Evolutionary conservation across 768 basidiomycete species (phyloP).

Genomic region (Podaxis sp.): DNA sequence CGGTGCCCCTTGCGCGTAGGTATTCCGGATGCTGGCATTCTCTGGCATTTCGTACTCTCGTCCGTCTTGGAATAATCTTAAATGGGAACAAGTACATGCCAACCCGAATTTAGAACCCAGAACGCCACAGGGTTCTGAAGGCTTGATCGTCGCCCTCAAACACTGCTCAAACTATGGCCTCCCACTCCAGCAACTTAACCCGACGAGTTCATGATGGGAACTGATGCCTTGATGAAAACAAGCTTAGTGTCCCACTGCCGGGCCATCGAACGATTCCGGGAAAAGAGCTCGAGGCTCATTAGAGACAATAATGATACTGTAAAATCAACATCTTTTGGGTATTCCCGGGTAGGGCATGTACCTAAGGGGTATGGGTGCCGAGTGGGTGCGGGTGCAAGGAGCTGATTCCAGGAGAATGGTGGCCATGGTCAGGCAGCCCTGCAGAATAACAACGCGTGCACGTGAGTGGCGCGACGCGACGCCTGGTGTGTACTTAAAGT

Average conservation of each 20-base stretch:
- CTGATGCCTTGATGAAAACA: neutral
- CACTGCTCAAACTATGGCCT: neutral
- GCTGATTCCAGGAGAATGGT: neutral
- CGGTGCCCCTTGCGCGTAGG: neutral
- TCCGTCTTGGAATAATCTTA: slow-evolving; percentile 1
- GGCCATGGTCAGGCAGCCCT: neutral
- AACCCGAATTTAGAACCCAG: neutral
- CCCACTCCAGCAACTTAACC: neutral
- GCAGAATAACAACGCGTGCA: slow-evolving; percentile 2
- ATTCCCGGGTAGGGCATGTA: neutral
- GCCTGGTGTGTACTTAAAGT: neutral
- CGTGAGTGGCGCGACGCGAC: slow-evolving; percentile 6
- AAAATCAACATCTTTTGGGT: neutral
- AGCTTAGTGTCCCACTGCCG: neutral
- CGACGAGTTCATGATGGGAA: slow-evolving; percentile 2
- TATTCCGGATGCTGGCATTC: neutral
- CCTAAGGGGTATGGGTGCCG: neutral
- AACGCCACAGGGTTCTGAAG: neutral
- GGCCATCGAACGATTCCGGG: neutral
- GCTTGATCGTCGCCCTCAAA: neutral
- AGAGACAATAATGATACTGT: neutral
- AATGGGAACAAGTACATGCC: neutral
- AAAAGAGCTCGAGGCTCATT: neutral
- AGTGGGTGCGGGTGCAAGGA: neutral
- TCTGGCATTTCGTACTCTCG: neutral